Conservation (phyloP, 768 basidiomycete species). For the Suillus variegatus region DNA sequence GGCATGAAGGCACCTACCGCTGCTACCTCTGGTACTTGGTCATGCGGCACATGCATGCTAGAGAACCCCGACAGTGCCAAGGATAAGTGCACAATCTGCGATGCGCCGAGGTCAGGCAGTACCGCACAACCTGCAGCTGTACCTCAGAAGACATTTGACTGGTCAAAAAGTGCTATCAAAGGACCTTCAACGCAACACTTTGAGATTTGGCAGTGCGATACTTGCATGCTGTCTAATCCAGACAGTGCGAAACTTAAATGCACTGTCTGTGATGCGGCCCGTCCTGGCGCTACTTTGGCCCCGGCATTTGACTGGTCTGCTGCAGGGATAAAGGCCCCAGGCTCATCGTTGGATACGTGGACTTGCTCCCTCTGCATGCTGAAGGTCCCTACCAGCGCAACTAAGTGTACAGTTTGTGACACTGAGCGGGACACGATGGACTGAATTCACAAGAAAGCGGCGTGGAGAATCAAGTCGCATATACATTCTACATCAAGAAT, state of each 20-base stretch:
- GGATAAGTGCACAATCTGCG: constrained; percentile 50
- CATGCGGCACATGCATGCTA: constrained; percentile 53
- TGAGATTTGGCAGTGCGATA: constrained; percentile 41
- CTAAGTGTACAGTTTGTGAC: constrained; percentile 57
- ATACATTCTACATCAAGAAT: background rate
- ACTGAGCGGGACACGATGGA: constrained; percentile 27
- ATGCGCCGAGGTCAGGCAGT: constrained; percentile 34
- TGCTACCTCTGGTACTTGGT: constrained; percentile 45
- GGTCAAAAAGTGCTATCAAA: constrained; percentile 38
- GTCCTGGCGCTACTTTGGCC: constrained; percentile 19
- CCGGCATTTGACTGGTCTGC: constrained; percentile 40
- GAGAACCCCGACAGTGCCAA: constrained; percentile 37
- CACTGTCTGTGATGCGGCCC: constrained; percentile 47
- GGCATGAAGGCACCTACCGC: constrained; percentile 50
- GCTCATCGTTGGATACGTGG: constrained; percentile 33
- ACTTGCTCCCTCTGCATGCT: constrained; percentile 42
- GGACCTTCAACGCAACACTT: constrained; percentile 24
- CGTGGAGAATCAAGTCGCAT: background rate
- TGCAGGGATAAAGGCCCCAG: constrained; percentile 32
- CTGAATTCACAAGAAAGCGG: background rate
- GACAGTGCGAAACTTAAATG: constrained; percentile 48
- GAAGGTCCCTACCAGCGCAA: constrained; percentile 45
- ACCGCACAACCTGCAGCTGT: constrained; percentile 16
- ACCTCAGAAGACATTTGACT: constrained; percentile 34
- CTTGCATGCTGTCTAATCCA: constrained; percentile 47